Evolutionary conservation across 2,329 filamentous ascomycete genomes (phyloP).

Genomic region (Colletotrichum tropicale): DNA sequence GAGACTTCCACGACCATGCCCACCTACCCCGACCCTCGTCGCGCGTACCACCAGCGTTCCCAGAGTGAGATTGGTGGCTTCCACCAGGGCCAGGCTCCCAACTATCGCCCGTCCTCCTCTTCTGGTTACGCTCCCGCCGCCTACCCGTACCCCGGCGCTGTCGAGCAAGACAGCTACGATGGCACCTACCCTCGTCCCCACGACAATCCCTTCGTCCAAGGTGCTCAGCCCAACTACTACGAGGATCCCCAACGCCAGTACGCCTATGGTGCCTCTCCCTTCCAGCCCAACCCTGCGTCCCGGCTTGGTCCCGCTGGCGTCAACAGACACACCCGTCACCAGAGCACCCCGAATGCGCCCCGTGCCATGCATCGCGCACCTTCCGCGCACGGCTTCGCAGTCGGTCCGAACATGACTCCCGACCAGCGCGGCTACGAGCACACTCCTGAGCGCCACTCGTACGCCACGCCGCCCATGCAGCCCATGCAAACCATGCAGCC

Average conservation of each 20-base stretch:
- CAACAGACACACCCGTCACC: constrained; percentile 31
- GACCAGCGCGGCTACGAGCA: constrained; percentile 19
- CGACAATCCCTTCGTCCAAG: constrained; percentile 10
- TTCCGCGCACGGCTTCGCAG: constrained; percentile 18
- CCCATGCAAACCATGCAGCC: constrained; percentile 12
- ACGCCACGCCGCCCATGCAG: constrained; percentile 5
- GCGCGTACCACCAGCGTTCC: constrained; percentile 31
- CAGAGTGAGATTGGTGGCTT: constrained; percentile 28
- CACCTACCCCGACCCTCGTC: constrained; percentile 23
- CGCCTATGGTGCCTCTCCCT: constrained; percentile 7
- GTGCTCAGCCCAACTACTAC: constrained; percentile 23
- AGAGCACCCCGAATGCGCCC: constrained; percentile 30
- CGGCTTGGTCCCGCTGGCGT: not conserved
- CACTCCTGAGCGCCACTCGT: constrained; percentile 1
- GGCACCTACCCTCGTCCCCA: constrained; percentile 20
- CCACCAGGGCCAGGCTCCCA: constrained; percentile 16
- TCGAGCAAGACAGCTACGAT: constrained; percentile 22
- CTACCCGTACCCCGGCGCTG: constrained; percentile 14
- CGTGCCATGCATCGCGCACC: constrained; percentile 18
- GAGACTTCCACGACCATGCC: constrained; percentile 21
- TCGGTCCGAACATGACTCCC: constrained; percentile 9
- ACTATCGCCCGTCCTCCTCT: constrained; percentile 22
- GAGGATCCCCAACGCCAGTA: constrained; percentile 25
- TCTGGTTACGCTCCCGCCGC: constrained; percentile 12
- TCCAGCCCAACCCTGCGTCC: constrained; percentile 3